A percentile compares a stretch with the other conserved stretches of the same genome.
phyloP scores from a whole-genome alignment of 2,329 filamentous ascomycete genomes.

The Alternaria triticimaculans region DNA sequence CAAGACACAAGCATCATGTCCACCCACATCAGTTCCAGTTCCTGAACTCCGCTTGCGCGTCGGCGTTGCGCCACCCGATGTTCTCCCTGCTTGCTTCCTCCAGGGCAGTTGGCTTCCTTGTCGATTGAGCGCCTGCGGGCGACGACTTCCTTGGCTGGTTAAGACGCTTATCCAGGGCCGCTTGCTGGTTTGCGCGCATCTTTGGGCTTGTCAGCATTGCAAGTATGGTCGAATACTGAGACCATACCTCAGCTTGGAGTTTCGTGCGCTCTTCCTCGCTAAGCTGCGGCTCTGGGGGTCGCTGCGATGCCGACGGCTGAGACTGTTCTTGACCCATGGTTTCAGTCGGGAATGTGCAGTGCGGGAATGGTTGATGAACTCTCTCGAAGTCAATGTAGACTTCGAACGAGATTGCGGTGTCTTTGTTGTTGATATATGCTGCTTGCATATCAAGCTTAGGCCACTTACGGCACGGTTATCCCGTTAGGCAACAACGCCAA shows the following conservation, averaged over 20 bases:
- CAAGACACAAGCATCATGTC: not conserved
- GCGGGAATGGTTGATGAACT: not conserved
- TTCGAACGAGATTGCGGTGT: not conserved
- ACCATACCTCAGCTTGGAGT: constrained; percentile 31
- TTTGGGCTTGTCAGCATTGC: constrained; percentile 14
- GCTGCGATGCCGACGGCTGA: constrained; percentile 11
- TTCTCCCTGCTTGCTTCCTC: constrained; percentile 42
- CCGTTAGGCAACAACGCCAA: not conserved
- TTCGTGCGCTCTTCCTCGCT: constrained; percentile 32
- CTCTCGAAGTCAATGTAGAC: not conserved
- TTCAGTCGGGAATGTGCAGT: no score
- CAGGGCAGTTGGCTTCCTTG: constrained; percentile 34
- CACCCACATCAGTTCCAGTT: constrained; percentile 30
- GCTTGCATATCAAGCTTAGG: not conserved
- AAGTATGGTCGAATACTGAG: no score
- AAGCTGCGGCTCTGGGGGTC: constrained; percentile 28
- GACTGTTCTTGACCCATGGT: constrained; percentile 31
- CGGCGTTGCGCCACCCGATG: constrained; percentile 38
- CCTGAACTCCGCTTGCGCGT: constrained; percentile 35
- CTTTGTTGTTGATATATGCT: not conserved
- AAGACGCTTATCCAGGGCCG: constrained; percentile 37
- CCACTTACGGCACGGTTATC: not conserved
- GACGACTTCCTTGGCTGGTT: constrained; percentile 23
- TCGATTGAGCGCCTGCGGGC: constrained; percentile 10
- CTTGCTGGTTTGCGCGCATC: constrained; percentile 42